Evolutionary conservation across 768 basidiomycete genomes (phyloP).

Genomic region (Suillus occidentalis): DNA sequence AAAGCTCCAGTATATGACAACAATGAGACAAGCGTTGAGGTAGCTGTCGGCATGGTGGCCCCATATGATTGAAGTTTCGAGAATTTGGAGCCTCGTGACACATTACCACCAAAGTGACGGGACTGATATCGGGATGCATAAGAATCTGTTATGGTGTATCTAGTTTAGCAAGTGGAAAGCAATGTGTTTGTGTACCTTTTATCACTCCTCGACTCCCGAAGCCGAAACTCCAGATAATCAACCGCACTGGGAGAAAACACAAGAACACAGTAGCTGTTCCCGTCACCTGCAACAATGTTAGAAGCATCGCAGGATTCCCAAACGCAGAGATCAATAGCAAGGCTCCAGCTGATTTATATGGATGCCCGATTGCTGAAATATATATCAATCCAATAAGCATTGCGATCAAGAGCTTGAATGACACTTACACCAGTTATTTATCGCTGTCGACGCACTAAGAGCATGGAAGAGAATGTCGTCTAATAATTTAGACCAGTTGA

Average conservation of each 20-base stretch:
- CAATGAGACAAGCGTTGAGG: neutral
- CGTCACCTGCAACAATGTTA: no score
- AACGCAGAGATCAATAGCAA: neutral
- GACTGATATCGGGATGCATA: conserved; percentile 11
- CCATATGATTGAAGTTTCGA: conserved; percentile 10
- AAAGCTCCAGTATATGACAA: neutral
- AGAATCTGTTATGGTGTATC: neutral
- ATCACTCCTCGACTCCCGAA: neutral
- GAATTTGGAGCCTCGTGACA: conserved; percentile 6
- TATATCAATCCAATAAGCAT: neutral
- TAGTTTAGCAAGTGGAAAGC: neutral
- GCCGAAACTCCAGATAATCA: neutral
- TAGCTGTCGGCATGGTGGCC: neutral
- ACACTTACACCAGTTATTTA: conserved; percentile 1
- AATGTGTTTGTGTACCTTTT: neutral
- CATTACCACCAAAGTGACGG: conserved; percentile 2
- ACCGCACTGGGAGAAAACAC: neutral
- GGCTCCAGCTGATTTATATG: neutral
- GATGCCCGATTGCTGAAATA: neutral
- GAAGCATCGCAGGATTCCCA: neutral
- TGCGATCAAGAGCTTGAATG: neutral
- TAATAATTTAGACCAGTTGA: neutral
- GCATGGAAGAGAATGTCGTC: neutral
- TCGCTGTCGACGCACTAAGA: neutral
- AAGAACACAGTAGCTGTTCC: neutral